These are phyloP conservation scores for Pyrus pyrifolia DNA, from an alignment of 306 rosid genomes.

Conservation along the genomic window DNA sequence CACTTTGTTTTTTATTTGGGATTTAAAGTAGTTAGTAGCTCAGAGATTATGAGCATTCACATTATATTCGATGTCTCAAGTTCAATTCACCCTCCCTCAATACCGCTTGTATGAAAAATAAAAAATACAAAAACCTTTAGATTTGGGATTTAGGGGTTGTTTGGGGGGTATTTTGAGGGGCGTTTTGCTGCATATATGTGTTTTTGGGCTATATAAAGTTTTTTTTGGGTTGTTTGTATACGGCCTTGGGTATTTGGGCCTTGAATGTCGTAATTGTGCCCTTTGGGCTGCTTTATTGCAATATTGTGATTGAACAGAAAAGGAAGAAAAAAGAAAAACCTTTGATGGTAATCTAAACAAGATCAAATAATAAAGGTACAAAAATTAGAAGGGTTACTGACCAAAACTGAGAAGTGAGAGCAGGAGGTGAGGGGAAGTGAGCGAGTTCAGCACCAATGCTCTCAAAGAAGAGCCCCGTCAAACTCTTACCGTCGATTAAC, in stretches of 20 bases:
- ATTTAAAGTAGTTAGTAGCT: not conserved
- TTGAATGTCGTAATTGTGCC: not conserved
- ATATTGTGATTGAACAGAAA: not conserved
- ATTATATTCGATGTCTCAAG: too few species aligned
- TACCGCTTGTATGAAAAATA: not conserved
- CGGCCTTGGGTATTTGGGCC: not conserved
- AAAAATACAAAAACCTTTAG: too few species aligned
- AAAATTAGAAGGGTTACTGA: slow-evolving; percentile 9
- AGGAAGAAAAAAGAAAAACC: not conserved
- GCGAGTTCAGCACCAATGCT: slow-evolving; percentile 91
- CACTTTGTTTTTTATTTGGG: not conserved
- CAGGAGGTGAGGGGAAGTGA: slow-evolving; percentile 87
- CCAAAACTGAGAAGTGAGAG: slow-evolving; percentile 80
- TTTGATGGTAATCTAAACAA: not conserved
- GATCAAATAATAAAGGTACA: not conserved
- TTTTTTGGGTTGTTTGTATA: not conserved
- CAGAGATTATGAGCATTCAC: too few species aligned
- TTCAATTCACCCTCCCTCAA: not conserved
- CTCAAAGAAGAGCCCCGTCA: slow-evolving; percentile 81
- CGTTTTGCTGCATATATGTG: not conserved
- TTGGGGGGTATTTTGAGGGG: not conserved
- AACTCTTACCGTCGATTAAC: slow-evolving; percentile 74
- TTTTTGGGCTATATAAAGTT: not conserved
- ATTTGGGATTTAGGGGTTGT: not conserved
- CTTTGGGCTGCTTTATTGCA: not conserved